Conservation (phyloP, 78 protist genomes). For the Dictyostelium intermedium region DNA sequence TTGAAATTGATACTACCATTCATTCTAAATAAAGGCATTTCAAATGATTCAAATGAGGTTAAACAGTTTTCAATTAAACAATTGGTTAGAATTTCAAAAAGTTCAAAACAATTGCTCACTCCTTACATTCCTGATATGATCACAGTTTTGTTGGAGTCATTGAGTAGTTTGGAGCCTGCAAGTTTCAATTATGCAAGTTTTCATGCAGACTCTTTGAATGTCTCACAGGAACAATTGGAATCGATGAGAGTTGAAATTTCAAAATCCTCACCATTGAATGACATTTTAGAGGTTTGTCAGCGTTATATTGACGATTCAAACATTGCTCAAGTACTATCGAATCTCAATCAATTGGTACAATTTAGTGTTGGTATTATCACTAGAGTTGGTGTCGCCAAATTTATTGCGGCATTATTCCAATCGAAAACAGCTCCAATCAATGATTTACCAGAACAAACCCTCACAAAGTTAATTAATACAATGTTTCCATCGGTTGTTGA, state of each 20-base stretch:
- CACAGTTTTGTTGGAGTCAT: conserved; percentile 41
- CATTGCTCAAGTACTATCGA: conserved; percentile 23
- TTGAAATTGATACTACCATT: conserved; percentile 61
- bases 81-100: conserved; percentile 40
- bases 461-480: conserved; percentile 20
- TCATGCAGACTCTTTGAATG: conserved; percentile 58
- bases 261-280: conserved; percentile 59
- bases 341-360: conserved; percentile 42
- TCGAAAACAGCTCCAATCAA: conserved; percentile 6
- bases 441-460: not conserved
- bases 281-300: conserved; percentile 28
- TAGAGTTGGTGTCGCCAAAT: conserved; percentile 73
- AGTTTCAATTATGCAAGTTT: conserved; percentile 69
- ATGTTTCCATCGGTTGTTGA: conserved; percentile 51
- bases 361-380: conserved; percentile 79
- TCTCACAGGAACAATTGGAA: conserved; percentile 71
- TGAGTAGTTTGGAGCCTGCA: conserved; percentile 77
- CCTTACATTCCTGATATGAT: conserved; percentile 63
- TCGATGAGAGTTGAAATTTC: conserved; percentile 51
- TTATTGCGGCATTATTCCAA: conserved; percentile 26
- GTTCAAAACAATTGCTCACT: conserved; percentile 28
- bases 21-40: conserved; percentile 54
- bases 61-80: conserved; percentile 39
- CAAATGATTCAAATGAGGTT: conserved; percentile 49
- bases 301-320: conserved; percentile 45